Percentiles rank a stretch among this genome's conserved stretches.
These are phyloP conservation scores for Myxozyma vanderwaltii DNA, from an alignment of 805 yeast species.

Conservation along the genomic window DNA sequence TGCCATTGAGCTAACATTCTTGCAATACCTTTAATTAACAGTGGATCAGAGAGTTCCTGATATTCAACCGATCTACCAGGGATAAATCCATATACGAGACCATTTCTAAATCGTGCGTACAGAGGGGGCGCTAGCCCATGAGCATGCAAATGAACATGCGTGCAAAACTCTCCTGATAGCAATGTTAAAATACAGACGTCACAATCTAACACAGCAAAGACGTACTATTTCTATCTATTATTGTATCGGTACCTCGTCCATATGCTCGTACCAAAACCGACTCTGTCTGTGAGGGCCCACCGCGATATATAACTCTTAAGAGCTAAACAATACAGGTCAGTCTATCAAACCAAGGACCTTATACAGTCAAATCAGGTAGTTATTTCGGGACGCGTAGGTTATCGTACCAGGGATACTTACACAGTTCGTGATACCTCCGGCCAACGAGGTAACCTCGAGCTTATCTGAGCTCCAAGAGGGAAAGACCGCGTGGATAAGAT, in stretches of 20 bases:
- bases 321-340: slow-evolving; percentile 8
- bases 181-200: background rate
- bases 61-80: slow-evolving; percentile 64
- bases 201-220: background rate
- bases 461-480: slow-evolving; percentile 20
- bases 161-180: slow-evolving; percentile 55
- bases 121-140: slow-evolving; percentile 67
- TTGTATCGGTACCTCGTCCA: slow-evolving; percentile 70
- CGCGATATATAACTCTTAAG: slow-evolving; percentile 16
- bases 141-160: slow-evolving; percentile 63
- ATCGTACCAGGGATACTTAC: slow-evolving; percentile 7
- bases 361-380: too few relatives aligned
- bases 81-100: slow-evolving; percentile 68
- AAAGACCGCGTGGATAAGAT: slow-evolving; percentile 20
- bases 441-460: slow-evolving; percentile 17
- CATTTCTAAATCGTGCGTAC: slow-evolving; percentile 69
- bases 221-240: slow-evolving; percentile 66
- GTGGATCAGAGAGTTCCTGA: slow-evolving; percentile 53
- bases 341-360: too few relatives aligned
- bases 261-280: slow-evolving; percentile 61
- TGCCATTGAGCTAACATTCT: slow-evolving; percentile 75
- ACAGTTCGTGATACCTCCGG: slow-evolving; percentile 32
- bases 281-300: slow-evolving; percentile 14
- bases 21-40: slow-evolving; percentile 60
- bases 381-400: background rate